Base-by-base conservation (phyloP, 2,329 filamentous ascomycete species). In the Cercospora sesami region DNA sequence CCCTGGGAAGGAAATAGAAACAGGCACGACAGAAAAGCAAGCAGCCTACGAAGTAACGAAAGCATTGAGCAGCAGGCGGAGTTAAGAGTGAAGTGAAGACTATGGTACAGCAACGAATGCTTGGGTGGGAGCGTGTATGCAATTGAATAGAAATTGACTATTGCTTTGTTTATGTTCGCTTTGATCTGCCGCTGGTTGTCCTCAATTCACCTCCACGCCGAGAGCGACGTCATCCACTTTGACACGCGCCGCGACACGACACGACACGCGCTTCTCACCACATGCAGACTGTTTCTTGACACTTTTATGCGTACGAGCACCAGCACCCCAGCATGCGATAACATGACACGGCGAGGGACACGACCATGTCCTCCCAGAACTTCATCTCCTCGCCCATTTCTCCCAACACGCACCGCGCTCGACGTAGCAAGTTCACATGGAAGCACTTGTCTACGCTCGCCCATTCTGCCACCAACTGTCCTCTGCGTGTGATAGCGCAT, bases 401-500 rank as follows among this genome's bases (percentile, higher is more conserved):
- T 21, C 74, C 76, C 14, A 69, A 68, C 14, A 67, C 67, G 5
- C 67, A 67, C 39, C 69, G 69, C 48, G 67, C 69, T 14, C 72
- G 72, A 5, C 83, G 83, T 71, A 97, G 94, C 16, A 86, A 85
- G 67, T 98, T 95, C 81, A 97, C 93, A 2, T 93, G 91, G 78
- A 91, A 91, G 69, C 90, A 98, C 64, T 85, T 98, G 16, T 85
- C 87, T 36, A 90, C 94, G 71, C 86, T 98, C 66, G 87, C 89
- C 6, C 85, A 89, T 9, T 93, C 86, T 72, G 89, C 87, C 36
- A 84, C 89, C 0, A 87, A 88, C 8, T 93, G 88, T 61, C 94
- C 94, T 1, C 84, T 99, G 39, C 89, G 95, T 57, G 91, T 96
- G 30, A 88, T 97, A 73, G 92, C 93, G 6, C 94, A 97, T 79